Conservation (phyloP, 2,329 filamentous ascomycete species). For the Parastagonospora avenae region DNA sequence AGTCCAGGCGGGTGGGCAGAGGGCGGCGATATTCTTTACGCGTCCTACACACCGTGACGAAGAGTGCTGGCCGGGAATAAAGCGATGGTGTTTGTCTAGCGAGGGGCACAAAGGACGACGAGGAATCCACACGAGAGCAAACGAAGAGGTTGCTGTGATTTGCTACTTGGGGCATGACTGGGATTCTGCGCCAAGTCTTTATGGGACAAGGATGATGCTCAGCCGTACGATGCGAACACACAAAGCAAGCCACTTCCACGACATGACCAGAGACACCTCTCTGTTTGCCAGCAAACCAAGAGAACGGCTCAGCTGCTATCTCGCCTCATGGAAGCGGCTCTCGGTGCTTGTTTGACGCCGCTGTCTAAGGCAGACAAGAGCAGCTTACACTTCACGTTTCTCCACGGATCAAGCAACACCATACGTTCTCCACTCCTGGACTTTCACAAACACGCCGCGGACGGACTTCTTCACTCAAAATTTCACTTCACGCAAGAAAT, state of each 20-base stretch:
- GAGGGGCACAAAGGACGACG: slow-evolving; percentile 4
- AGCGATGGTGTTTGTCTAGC: background rate
- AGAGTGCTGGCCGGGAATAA: background rate
- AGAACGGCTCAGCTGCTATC: background rate
- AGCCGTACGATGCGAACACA: slow-evolving; percentile 1
- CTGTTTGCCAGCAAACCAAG: background rate
- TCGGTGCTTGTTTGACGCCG: background rate
- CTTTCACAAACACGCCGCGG: background rate
- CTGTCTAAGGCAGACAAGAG: background rate
- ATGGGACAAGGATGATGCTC: slow-evolving; percentile 3
- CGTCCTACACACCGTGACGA: background rate
- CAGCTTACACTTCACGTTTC: background rate
- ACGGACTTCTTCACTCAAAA: background rate
- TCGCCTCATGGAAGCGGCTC: background rate
- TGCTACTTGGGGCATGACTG: slow-evolving; percentile 5
- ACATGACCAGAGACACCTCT: background rate
- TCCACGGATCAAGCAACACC: background rate
- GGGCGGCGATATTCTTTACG: background rate
- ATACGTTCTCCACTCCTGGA: background rate
- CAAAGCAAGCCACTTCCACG: slow-evolving; percentile 2
- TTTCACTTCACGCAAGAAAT: background rate
- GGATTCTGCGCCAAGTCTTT: slow-evolving; percentile 12
- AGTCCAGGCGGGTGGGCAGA: slow-evolving; percentile 12
- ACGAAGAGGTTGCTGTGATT: slow-evolving; percentile 8
- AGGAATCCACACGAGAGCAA: slow-evolving; percentile 7